Conservation (phyloP, 176 grass and related monocot species). For the Calamus simplicifolius region DNA sequence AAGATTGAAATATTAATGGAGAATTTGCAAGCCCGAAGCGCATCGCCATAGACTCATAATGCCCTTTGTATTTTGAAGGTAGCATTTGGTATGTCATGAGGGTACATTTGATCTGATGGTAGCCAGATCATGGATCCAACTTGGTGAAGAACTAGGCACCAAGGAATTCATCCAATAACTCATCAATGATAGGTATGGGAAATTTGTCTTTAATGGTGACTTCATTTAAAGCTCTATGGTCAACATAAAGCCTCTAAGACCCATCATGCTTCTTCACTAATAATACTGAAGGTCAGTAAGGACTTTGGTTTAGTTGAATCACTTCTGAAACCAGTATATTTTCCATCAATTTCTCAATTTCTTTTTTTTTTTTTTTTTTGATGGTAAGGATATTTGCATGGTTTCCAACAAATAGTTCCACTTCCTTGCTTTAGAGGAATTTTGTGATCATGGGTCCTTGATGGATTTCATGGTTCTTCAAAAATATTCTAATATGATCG, state of each 20-base stretch:
- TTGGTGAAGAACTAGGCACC: neutral
- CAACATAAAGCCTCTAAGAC: too few species aligned
- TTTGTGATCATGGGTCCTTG: neutral
- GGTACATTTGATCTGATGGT: slow-evolving; percentile 11
- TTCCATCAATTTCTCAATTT: neutral
- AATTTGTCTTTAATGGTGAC: neutral
- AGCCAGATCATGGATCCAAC: neutral
- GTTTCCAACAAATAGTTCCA: neutral
- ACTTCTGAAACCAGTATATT: neutral
- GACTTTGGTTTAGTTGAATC: neutral
- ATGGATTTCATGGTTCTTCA: neutral
- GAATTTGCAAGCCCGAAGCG: neutral
- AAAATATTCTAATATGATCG: neutral
- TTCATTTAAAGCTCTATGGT: too few species aligned
- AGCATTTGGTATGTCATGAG: neutral
- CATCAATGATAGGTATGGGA: neutral
- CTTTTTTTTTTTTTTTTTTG: neutral
- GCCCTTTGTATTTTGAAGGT: slow-evolving; percentile 7
- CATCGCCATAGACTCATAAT: too few species aligned
- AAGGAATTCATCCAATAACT: neutral
- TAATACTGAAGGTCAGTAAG: neutral
- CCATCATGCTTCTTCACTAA: too few species aligned
- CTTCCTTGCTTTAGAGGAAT: neutral
- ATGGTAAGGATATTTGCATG: neutral
- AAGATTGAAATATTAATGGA: neutral